phyloP scores from a whole-genome alignment of 805 yeast genomes.

The Lachancea kluyveri region DNA sequence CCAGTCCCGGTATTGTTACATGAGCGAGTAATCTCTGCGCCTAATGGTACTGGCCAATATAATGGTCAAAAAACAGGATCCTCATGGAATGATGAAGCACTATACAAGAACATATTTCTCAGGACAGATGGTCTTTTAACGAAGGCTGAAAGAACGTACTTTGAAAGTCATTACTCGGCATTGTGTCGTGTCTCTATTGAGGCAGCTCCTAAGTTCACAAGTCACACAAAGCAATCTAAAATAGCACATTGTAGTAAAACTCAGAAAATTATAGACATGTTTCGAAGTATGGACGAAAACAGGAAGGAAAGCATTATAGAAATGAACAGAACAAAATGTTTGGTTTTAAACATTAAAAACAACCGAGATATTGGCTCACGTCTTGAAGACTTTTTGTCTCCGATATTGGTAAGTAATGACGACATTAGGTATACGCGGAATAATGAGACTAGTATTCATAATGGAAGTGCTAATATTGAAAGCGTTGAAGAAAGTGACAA shows the following conservation, averaged over 20 bases:
- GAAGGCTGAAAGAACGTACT: conserved; percentile 16
- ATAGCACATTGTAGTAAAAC: conserved; percentile 18
- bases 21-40: too few species aligned
- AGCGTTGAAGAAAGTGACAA: too few species aligned
- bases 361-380: conserved; percentile 3
- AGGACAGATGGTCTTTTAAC: conserved; percentile 14
- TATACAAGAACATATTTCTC: conserved; percentile 4
- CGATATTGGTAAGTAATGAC: too few species aligned
- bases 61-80: too few species aligned
- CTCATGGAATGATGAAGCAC: background rate
- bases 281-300: conserved; percentile 11
- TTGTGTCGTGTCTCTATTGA: conserved; percentile 19
- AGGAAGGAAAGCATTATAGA: conserved; percentile 17
- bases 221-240: conserved; percentile 6
- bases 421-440: too few species aligned
- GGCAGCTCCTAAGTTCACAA: conserved; percentile 17
- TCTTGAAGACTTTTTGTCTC: conserved; percentile 1
- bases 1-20: too few species aligned
- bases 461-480: too few species aligned
- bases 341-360: conserved; percentile 15
- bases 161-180: conserved; percentile 18
- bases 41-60: too few species aligned
- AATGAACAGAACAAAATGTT: conserved; percentile 24
- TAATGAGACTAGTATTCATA: too few species aligned
- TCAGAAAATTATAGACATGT: conserved; percentile 9